phyloP scores from a whole-genome alignment of 257 asterid genomes.

The Buddleja alternifolia region DNA sequence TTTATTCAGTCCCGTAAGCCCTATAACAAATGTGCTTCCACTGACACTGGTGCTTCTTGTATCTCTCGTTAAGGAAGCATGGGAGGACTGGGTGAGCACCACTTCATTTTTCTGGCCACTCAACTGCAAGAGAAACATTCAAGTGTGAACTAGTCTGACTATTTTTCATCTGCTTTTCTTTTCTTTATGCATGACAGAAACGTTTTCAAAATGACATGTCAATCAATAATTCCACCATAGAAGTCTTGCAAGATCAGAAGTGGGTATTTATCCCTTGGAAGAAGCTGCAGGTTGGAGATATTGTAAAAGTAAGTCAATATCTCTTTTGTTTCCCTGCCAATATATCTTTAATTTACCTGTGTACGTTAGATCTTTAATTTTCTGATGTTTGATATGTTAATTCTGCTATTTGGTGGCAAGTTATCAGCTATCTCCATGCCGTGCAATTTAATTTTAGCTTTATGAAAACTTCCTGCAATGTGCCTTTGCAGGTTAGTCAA shows the following conservation, averaged over 20 bases:
- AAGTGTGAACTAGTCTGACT: slow-evolving; percentile 37
- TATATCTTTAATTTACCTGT: too few species aligned
- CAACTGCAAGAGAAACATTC: slow-evolving; percentile 24
- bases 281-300: slow-evolving; percentile 98
- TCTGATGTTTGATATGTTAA: too few species aligned
- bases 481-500: neutral
- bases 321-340: neutral
- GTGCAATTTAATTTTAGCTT: too few species aligned
- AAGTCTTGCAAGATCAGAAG: slow-evolving; percentile 74
- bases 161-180: slow-evolving; percentile 29
- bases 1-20: slow-evolving; percentile 95
- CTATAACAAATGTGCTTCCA: slow-evolving; percentile 97
- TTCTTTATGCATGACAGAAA: slow-evolving; percentile 62
- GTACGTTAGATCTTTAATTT: too few species aligned
- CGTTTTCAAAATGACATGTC: slow-evolving; percentile 95
- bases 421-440: too few species aligned
- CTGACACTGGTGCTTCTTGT: slow-evolving; percentile 95
- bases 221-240: slow-evolving; percentile 77
- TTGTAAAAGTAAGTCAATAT: slow-evolving; percentile 70
- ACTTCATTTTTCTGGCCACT: slow-evolving; percentile 23
- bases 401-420: too few species aligned
- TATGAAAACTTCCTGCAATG: neutral
- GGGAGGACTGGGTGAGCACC: slow-evolving; percentile 99
- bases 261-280: slow-evolving; percentile 95
- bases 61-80: slow-evolving; percentile 95